Evolutionary conservation across 495 filamentous ascomycete species (phyloP).

Genomic region (Penicillium verhagenii): DNA sequence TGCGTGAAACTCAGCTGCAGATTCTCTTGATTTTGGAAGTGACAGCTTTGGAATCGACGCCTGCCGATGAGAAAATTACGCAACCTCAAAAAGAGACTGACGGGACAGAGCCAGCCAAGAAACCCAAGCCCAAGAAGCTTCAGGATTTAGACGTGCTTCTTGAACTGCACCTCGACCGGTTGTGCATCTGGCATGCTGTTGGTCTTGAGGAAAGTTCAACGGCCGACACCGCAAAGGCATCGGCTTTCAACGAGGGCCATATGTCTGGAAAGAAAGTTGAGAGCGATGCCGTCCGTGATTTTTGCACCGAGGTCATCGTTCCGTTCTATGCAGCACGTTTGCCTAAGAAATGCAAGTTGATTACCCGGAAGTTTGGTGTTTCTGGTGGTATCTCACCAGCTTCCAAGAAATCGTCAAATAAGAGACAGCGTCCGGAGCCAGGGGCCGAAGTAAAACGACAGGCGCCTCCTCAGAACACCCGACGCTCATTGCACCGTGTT

Average conservation of each 20-base stretch:
- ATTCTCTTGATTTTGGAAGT: conserved; percentile 89
- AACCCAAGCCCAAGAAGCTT: conserved; percentile 46
- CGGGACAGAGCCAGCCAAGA: conserved; percentile 40
- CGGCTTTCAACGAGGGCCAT: conserved; percentile 27
- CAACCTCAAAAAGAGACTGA: conserved; percentile 26
- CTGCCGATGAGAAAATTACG: conserved; percentile 31
- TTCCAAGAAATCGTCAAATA: conserved; percentile 27
- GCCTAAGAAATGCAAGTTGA: conserved; percentile 71
- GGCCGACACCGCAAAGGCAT: conserved; percentile 31
- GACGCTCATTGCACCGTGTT: conserved; percentile 65
- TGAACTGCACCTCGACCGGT: conserved; percentile 81
- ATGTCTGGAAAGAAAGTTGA: conserved; percentile 45
- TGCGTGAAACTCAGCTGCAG: conserved; percentile 83
- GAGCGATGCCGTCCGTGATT: conserved; percentile 65
- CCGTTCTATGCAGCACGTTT: conserved; percentile 88
- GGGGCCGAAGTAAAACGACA: conserved; percentile 57
- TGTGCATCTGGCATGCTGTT: conserved; percentile 96
- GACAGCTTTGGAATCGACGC: conserved; percentile 62
- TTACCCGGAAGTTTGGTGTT: conserved; percentile 86
- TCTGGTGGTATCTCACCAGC: conserved; percentile 62
- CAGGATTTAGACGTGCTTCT: conserved; percentile 64
- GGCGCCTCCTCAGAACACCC: conserved; percentile 43
- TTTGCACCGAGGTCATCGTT: conserved; percentile 89
- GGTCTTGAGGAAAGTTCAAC: conserved; percentile 48
- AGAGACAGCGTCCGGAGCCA: conserved; percentile 41